Percentiles rank a stretch among this genome's conserved stretches.
phyloP scores from a whole-genome alignment of 306 rosid genomes.

The Mimosa pudica region DNA sequence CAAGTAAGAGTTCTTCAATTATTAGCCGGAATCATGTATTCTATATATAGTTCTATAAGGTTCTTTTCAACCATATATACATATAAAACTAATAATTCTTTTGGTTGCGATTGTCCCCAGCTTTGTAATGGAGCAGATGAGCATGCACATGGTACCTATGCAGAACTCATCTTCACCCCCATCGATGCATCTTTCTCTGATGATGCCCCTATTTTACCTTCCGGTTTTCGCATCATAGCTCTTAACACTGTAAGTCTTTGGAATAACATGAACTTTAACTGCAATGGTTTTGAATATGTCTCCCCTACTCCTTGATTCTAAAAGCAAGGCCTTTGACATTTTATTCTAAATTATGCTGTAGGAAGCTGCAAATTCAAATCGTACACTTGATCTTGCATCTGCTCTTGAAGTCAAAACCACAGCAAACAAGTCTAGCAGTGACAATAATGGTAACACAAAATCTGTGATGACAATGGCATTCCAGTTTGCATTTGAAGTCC shows the following conservation, averaged over 20 bases:
- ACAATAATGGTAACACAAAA: constrained; percentile 62
- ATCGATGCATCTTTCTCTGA: constrained; percentile 98
- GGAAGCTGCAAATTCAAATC: constrained; percentile 84
- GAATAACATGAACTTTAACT: neutral
- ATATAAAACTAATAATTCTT: constrained; percentile 33
- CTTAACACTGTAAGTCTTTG: constrained; percentile 55
- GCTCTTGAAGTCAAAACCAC: constrained; percentile 86
- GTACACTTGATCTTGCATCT: constrained; percentile 96
- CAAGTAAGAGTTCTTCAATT: constrained; percentile 63
- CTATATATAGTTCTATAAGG: constrained; percentile 8
- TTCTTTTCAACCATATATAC: constrained; percentile 7
- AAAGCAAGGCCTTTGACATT: constrained; percentile 3
- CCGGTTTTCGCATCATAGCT: constrained; percentile 94
- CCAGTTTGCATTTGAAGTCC: constrained; percentile 89
- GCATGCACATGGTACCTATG: constrained; percentile 74
- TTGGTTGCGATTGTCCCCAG: constrained; percentile 48
- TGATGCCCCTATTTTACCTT: constrained; percentile 91
- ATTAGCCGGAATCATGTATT: constrained; percentile 9
- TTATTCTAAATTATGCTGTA: constrained; percentile 38
- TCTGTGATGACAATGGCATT: constrained; percentile 99
- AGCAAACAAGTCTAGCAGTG: constrained; percentile 65
- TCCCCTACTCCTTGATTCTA: constrained; percentile 2
- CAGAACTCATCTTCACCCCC: constrained; percentile 95
- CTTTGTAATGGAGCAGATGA: constrained; percentile 93
- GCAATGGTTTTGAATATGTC: neutral